Conservation (phyloP, 768 basidiomycete genomes). For the Coprinopsis sp. region DNA sequence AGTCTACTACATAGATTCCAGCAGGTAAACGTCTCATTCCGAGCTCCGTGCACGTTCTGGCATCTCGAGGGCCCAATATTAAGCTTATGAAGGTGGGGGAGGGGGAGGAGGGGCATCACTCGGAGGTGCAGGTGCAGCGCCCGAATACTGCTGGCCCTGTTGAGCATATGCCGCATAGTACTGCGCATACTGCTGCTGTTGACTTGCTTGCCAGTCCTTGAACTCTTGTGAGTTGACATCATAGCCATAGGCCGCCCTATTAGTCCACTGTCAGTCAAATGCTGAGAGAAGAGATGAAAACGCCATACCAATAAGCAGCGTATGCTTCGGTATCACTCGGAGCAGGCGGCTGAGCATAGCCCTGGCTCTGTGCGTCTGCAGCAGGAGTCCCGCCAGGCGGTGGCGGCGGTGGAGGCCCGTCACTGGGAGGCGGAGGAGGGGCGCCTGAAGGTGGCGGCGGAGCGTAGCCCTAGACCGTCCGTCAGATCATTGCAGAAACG, state of each 20-base stretch:
- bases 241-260: constrained; percentile 81
- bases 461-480: constrained; percentile 32
- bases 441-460: constrained; percentile 46
- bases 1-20: too few species aligned
- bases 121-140: constrained; percentile 33
- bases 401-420: constrained; percentile 48
- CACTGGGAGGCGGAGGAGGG: constrained; percentile 47
- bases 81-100: constrained; percentile 25
- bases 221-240: constrained; percentile 80
- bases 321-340: constrained; percentile 51
- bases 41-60: too few species aligned
- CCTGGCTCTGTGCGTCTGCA: constrained; percentile 33
- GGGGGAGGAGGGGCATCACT: constrained; percentile 29
- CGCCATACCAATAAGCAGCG: constrained; percentile 56
- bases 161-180: constrained; percentile 58
- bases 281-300: constrained; percentile 16
- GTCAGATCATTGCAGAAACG: constrained; percentile 2
- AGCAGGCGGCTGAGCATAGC: constrained; percentile 31
- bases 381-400: constrained; percentile 46
- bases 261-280: not conserved
- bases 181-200: constrained; percentile 68
- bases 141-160: constrained; percentile 66
- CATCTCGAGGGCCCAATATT: too few species aligned
- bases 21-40: too few species aligned
- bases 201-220: constrained; percentile 75